Evolutionary conservation across 164 flowering plant species (phyloP).

Genomic region (Umbilicus rupestris): DNA sequence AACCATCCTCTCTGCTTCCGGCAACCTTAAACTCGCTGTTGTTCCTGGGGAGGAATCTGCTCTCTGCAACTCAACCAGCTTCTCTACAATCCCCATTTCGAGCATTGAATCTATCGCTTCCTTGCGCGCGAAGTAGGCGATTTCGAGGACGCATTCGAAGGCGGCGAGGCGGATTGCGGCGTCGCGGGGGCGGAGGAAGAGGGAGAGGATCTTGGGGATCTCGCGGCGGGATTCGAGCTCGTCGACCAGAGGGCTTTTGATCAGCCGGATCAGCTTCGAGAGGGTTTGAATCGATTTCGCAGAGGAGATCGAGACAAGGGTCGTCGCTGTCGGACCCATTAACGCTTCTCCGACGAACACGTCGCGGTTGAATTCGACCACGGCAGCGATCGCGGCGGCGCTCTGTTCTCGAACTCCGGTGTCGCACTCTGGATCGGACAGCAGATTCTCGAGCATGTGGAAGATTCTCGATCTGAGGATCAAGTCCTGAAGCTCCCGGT

Average conservation of each 20-base stretch:
- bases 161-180: background rate
- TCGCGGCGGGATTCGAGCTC: conserved; percentile 8
- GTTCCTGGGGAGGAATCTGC: no score
- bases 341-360: conserved; percentile 11
- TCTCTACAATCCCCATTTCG: conserved; percentile 6
- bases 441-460: background rate
- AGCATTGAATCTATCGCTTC: conserved; percentile 10
- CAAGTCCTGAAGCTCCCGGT: conserved; percentile 11
- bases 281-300: conserved; percentile 6
- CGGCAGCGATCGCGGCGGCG: conserved; percentile 1
- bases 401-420: background rate
- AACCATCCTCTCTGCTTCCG: background rate
- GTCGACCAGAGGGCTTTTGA: conserved; percentile 9
- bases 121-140: conserved; percentile 8
- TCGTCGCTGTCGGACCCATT: conserved; percentile 6
- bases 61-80: conserved; percentile 10
- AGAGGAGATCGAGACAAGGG: conserved; percentile 7
- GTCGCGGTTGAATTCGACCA: conserved; percentile 8
- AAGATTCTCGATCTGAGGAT: conserved; percentile 11
- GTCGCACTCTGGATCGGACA: background rate
- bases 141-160: conserved; percentile 10
- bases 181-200: background rate
- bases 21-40: no score
- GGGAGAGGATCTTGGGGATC: background rate
- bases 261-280: background rate